Evolutionary conservation across 768 basidiomycete genomes (phyloP).

Genomic region (Exsudoporus frostii): DNA sequence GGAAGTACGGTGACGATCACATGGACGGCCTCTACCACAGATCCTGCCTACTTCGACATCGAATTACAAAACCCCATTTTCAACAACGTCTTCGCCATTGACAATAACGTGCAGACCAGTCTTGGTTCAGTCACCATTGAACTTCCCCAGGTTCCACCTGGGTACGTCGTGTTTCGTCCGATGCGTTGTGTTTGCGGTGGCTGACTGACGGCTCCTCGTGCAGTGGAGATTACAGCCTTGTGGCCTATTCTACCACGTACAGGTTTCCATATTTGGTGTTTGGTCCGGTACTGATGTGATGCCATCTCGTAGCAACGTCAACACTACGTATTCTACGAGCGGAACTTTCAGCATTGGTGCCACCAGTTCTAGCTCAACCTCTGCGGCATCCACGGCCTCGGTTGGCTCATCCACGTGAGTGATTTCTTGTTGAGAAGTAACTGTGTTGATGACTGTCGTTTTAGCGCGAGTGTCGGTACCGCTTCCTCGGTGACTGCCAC

Average conservation of each 20-base stretch:
- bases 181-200: not conserved
- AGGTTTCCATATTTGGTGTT: not conserved
- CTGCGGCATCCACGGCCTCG: conserved; percentile 14
- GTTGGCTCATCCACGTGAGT: conserved; percentile 10
- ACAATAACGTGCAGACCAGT: conserved; percentile 48
- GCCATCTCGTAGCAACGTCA: conserved; percentile 37
- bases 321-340: conserved; percentile 39
- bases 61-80: conserved; percentile 48
- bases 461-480: not conserved
- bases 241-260: conserved; percentile 44
- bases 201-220: not conserved
- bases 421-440: not conserved
- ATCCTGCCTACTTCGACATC: conserved; percentile 43
- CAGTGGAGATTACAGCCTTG: conserved; percentile 48
- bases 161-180: conserved; percentile 30
- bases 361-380: conserved; percentile 1
- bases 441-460: not conserved
- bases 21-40: conserved; percentile 43
- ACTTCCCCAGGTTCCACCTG: conserved; percentile 45
- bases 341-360: conserved; percentile 42
- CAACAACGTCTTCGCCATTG: conserved; percentile 52
- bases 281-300: not conserved
- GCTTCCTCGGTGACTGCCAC: conserved; percentile 11
- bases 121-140: conserved; percentile 34
- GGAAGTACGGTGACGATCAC: conserved; percentile 38